phyloP scores from a whole-genome alignment of 495 filamentous ascomycete species.

The Talaromyces nanjingensis region DNA sequence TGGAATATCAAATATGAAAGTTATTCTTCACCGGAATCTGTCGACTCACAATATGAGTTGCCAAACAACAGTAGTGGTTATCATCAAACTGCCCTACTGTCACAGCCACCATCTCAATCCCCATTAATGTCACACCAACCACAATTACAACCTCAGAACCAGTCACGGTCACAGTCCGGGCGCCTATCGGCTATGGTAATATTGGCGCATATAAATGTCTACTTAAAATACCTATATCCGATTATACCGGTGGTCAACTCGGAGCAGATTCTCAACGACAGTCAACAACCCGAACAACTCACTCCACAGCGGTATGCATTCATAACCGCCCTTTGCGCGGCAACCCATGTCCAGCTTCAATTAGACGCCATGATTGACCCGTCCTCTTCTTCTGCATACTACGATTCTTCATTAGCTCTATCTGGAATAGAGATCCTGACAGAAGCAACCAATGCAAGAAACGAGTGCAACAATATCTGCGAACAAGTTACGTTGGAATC shows the following conservation, averaged over 20 bases:
- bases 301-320: conserved; percentile 74
- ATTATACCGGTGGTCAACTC: conserved; percentile 76
- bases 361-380: conserved; percentile 48
- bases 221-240: conserved; percentile 62
- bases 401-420: conserved; percentile 36
- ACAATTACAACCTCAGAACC: not conserved
- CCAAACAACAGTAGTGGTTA: not conserved
- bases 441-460: conserved; percentile 68
- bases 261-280: conserved; percentile 58
- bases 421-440: conserved; percentile 53
- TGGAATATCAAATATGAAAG: conserved; percentile 7
- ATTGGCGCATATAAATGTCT: conserved; percentile 38
- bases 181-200: conserved; percentile 31
- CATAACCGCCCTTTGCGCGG: conserved; percentile 70
- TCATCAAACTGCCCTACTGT: conserved; percentile 10
- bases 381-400: conserved; percentile 37
- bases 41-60: conserved; percentile 20
- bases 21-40: conserved; percentile 33
- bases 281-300: conserved; percentile 45
- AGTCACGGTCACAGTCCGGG: conserved; percentile 12
- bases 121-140: not conserved
- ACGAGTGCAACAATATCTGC: conserved; percentile 67
- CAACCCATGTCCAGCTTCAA: conserved; percentile 75
- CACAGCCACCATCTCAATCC: not conserved
- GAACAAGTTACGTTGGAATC: conserved; percentile 52